Percentiles rank a stretch among this genome's conserved stretches.
phyloP scores from a whole-genome alignment of 768 basidiomycete species.

The Cubamyces sp. region DNA sequence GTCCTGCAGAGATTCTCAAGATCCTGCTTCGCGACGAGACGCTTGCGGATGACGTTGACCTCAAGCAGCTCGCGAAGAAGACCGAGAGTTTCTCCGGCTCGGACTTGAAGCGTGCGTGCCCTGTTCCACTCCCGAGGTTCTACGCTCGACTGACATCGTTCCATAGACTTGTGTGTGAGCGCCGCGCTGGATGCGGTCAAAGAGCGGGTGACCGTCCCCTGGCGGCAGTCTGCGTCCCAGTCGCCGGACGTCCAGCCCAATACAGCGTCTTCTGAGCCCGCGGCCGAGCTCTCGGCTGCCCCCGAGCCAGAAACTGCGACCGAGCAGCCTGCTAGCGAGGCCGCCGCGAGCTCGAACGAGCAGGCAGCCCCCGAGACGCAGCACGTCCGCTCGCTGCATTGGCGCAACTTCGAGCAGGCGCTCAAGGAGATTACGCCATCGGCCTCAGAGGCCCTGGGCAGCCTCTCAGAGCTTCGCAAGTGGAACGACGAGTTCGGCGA shows the following conservation, averaged over 20 bases:
- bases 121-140: slow-evolving; percentile 4
- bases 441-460: slow-evolving; percentile 80
- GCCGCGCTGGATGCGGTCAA: slow-evolving; percentile 93
- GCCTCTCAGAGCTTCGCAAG: slow-evolving; percentile 73
- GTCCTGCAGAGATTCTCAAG: slow-evolving; percentile 73
- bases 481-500: slow-evolving; percentile 97
- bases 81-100: slow-evolving; percentile 93
- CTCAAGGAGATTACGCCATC: slow-evolving; percentile 90
- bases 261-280: not conserved
- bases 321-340: not conserved
- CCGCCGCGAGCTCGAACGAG: slow-evolving; percentile 9
- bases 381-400: slow-evolving; percentile 44
- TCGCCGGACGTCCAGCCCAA: slow-evolving; percentile 1
- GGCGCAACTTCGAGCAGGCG: slow-evolving; percentile 80
- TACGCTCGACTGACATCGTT: slow-evolving; percentile 15
- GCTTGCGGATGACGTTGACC: slow-evolving; percentile 65
- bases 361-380: slow-evolving; percentile 9
- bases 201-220: slow-evolving; percentile 80
- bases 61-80: slow-evolving; percentile 61
- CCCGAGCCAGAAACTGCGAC: slow-evolving; percentile 1
- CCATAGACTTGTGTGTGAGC: slow-evolving; percentile 85
- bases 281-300: slow-evolving; percentile 1
- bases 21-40: slow-evolving; percentile 85
- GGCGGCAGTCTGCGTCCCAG: slow-evolving; percentile 44
- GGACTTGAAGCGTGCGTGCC: slow-evolving; percentile 84